A percentile compares a stretch with the other conserved stretches of the same genome.
phyloP scores from a whole-genome alignment of 202 grass and related monocot genomes.

The Sporobolus alterniflorus region DNA sequence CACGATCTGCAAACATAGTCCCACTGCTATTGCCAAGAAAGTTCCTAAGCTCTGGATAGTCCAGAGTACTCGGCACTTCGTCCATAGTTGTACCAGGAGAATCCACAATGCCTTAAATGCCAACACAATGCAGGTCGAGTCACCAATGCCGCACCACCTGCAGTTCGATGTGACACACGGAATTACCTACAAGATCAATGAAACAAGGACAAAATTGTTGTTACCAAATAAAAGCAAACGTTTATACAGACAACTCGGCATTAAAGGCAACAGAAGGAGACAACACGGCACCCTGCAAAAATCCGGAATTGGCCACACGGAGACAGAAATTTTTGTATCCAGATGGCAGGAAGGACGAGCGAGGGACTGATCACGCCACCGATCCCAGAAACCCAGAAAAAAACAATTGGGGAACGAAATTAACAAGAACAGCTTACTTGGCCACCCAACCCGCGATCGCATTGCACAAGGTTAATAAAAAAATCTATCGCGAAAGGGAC shows the following conservation, averaged over 20 bases:
- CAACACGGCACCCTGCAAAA: neutral
- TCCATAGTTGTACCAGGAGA: conserved; percentile 31
- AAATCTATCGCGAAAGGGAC: neutral
- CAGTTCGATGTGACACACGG: neutral
- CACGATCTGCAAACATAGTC: conserved; percentile 4
- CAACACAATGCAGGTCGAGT: conserved; percentile 15
- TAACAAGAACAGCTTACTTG: neutral
- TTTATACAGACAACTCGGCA: neutral
- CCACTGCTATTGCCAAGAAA: conserved; percentile 22
- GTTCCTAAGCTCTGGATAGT: neutral
- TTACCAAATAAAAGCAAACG: conserved; percentile 8
- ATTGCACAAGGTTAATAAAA: neutral
- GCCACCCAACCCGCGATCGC: neutral
- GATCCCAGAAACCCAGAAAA: neutral
- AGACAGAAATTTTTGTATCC: neutral
- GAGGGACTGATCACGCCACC: neutral
- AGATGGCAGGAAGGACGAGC: neutral
- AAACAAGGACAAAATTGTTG: conserved; percentile 4
- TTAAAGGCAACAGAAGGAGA: conserved; percentile 7
- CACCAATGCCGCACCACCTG: conserved; percentile 1
- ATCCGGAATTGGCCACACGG: conserved; percentile 12
- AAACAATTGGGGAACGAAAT: neutral
- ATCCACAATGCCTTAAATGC: neutral
- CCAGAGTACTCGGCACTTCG: conserved; percentile 19
- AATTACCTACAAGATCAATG: conserved; percentile 26